phyloP scores from a whole-genome alignment of 2,329 filamentous ascomycete genomes.

The Nemania diffusa region DNA sequence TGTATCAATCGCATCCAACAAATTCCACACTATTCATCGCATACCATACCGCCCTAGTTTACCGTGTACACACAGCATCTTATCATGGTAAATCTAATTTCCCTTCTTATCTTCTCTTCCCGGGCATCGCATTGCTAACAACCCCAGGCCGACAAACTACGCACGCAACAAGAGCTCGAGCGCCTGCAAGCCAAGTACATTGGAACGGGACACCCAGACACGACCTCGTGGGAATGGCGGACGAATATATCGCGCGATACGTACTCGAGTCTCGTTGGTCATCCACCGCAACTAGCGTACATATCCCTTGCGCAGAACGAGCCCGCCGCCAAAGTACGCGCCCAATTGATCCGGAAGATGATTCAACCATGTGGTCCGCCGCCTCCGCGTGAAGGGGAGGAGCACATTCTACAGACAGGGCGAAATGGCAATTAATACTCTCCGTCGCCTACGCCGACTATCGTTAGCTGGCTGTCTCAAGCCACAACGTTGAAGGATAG shows the following conservation, averaged over 20 bases:
- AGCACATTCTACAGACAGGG: conserved; percentile 39
- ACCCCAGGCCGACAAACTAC: conserved; percentile 85
- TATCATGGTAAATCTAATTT: conserved; percentile 29
- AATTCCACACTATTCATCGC: neutral
- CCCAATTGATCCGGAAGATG: conserved; percentile 84
- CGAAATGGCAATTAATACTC: conserved; percentile 34
- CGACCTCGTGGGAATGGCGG: conserved; percentile 96
- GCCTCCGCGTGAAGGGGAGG: conserved; percentile 64
- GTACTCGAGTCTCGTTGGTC: conserved; percentile 87
- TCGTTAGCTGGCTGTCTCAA: neutral
- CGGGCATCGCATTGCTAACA: neutral
- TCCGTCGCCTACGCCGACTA: neutral
- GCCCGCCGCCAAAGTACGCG: conserved; percentile 80
- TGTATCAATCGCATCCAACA: neutral
- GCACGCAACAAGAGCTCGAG: conserved; percentile 97
- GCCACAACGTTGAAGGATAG: neutral
- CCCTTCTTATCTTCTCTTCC: too few relatives aligned
- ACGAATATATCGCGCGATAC: conserved; percentile 96
- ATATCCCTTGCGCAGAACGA: conserved; percentile 92
- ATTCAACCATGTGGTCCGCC: conserved; percentile 69
- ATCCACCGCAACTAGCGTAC: conserved; percentile 87
- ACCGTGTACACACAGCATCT: neutral
- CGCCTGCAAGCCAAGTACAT: conserved; percentile 95
- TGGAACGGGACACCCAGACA: conserved; percentile 95
- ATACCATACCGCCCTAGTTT: neutral